Evolutionary conservation across 805 yeast species (phyloP).

Genomic region (Jamesozyma gamospora): DNA sequence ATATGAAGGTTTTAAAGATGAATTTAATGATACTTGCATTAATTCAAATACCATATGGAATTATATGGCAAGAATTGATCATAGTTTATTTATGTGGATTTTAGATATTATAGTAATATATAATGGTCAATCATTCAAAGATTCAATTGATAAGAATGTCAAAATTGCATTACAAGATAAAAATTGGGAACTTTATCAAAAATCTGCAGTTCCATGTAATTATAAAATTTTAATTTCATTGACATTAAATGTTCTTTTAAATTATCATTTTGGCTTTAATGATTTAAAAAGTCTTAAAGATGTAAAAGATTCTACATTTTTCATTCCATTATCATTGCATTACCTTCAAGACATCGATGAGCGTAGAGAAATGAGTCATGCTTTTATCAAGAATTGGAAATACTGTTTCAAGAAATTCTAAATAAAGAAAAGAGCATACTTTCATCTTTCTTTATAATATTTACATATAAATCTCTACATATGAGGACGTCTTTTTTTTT

Average conservation of each 20-base stretch:
- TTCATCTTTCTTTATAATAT: no score
- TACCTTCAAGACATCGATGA: not conserved
- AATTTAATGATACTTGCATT: conserved; percentile 17
- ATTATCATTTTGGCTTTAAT: conserved; percentile 42
- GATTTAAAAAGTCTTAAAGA: conserved; percentile 24
- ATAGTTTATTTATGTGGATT: conserved; percentile 26
- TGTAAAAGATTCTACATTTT: conserved; percentile 13
- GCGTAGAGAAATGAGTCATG: conserved; percentile 6
- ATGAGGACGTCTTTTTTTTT: no score
- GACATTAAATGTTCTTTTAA: conserved; percentile 33
- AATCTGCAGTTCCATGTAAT: conserved; percentile 26
- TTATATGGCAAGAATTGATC: conserved; percentile 23
- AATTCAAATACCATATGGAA: conserved; percentile 27
- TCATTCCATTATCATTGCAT: conserved; percentile 14
- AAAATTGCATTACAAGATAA: conserved; percentile 5
- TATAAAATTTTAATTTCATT: conserved; percentile 35
- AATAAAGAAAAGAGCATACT: no score
- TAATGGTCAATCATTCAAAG: conserved; percentile 20
- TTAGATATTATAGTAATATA: conserved; percentile 22
- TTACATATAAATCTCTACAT: no score
- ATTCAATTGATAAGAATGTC: conserved; percentile 21
- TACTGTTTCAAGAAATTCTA: conserved; percentile 22
- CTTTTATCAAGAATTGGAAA: conserved; percentile 24
- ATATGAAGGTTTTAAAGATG: conserved; percentile 23
- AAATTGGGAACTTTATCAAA: conserved; percentile 26